These are phyloP conservation scores for Penicillium sp. DNA, from an alignment of 2,329 filamentous ascomycete species.

Conservation along the genomic window DNA sequence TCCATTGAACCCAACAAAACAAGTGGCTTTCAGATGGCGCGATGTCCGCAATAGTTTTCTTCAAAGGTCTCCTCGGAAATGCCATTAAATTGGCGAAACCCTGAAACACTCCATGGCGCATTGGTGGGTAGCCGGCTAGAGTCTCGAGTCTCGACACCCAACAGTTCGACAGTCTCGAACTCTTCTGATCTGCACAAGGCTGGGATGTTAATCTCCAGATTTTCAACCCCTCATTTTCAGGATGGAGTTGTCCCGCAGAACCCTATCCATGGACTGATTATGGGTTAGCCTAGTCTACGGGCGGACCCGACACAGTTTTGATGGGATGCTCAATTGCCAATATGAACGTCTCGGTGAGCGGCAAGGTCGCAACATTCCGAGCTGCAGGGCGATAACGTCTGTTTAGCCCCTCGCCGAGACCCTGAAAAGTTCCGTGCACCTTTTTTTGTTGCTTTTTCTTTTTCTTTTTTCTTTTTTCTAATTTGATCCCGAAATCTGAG, in stretches of 20 bases:
- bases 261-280: neutral
- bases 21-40: slow-evolving; percentile 4
- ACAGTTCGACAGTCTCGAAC: slow-evolving; percentile 6
- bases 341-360: slow-evolving; percentile 12
- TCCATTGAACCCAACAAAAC: slow-evolving; percentile 7
- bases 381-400: slow-evolving; percentile 18
- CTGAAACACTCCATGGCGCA: neutral
- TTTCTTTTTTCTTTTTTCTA: neutral
- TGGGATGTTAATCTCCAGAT: slow-evolving; percentile 13
- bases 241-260: slow-evolving; percentile 9
- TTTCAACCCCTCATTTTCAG: slow-evolving; percentile 1
- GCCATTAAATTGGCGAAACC: neutral
- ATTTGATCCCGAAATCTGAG: neutral
- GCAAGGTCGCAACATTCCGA: slow-evolving; percentile 19
- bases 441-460: slow-evolving; percentile 3
- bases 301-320: neutral
- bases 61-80: neutral
- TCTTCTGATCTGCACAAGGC: slow-evolving; percentile 3
- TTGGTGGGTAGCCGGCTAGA: neutral
- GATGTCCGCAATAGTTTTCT: neutral
- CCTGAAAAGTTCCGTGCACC: slow-evolving; percentile 12
- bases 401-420: slow-evolving; percentile 15
- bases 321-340: slow-evolving; percentile 5
- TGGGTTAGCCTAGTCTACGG: neutral
- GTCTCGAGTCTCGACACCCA: slow-evolving; percentile 14